phyloP scores from a whole-genome alignment of 306 rosid species.

The Ammopiptanthus mongolicus region DNA sequence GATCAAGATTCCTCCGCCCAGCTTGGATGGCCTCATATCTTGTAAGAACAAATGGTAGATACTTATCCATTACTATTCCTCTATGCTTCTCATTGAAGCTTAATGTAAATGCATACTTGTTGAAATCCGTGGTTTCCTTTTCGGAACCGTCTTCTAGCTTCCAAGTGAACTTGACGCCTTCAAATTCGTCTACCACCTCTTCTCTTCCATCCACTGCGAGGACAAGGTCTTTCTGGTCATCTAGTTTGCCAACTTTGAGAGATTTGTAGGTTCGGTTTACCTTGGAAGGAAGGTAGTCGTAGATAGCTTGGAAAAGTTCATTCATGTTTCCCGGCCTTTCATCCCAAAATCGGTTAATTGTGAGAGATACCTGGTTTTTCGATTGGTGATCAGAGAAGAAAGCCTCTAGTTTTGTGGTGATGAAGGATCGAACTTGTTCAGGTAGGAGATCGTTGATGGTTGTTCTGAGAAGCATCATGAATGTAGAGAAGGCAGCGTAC shows the following conservation, averaged over 20 bases:
- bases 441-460: conserved; percentile 37
- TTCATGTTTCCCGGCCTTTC: neutral
- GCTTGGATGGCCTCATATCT: conserved; percentile 5
- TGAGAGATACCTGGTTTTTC: neutral
- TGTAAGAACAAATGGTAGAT: conserved; percentile 15
- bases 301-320: conserved; percentile 13
- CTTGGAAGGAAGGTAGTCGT: conserved; percentile 18
- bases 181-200: conserved; percentile 28
- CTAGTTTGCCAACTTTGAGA: conserved; percentile 16
- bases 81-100: conserved; percentile 27
- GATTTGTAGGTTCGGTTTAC: conserved; percentile 15
- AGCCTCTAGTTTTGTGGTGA: neutral
- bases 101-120: neutral
- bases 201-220: conserved; percentile 20
- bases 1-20: conserved; percentile 9
- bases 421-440: neutral
- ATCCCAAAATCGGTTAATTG: conserved; percentile 15
- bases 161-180: conserved; percentile 26
- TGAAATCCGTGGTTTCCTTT: neutral
- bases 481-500: conserved; percentile 34
- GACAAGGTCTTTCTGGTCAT: neutral
- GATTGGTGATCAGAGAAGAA: neutral
- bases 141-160: neutral
- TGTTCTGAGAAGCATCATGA: conserved; percentile 30
- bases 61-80: conserved; percentile 2